Conservation (phyloP, 805 yeast genomes). For the Lachancea sp. region DNA sequence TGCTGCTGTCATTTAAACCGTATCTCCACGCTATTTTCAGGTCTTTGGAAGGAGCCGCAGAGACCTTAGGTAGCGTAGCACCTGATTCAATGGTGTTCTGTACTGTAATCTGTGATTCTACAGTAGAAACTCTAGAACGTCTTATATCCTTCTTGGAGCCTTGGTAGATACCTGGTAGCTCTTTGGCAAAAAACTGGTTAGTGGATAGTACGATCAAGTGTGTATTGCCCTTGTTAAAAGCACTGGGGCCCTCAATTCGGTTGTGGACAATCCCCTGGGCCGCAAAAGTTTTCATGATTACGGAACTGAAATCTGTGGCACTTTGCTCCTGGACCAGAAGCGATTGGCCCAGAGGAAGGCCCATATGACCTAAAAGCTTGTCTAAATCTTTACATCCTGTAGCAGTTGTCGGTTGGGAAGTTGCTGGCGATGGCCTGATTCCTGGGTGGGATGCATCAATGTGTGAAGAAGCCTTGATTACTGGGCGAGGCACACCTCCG, state of each 20-base stretch:
- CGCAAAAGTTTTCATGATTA: conserved; percentile 60
- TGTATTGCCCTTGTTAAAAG: conserved; percentile 36
- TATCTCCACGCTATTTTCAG: conserved; percentile 94
- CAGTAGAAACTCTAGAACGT: conserved; percentile 47
- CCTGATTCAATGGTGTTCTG: conserved; percentile 47
- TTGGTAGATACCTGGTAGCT: conserved; percentile 70
- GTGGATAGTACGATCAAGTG: conserved; percentile 61
- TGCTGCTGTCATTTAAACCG: conserved; percentile 42
- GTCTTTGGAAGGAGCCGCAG: conserved; percentile 34
- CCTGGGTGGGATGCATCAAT: conserved; percentile 42
- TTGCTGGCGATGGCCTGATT: conserved; percentile 63
- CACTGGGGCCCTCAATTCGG: conserved; percentile 36
- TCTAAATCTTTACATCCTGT: conserved; percentile 79
- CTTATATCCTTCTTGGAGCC: conserved; percentile 64
- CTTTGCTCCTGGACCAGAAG: conserved; percentile 76
- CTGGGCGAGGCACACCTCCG: background rate
- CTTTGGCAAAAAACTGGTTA: conserved; percentile 53
- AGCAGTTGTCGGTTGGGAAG: conserved; percentile 70
- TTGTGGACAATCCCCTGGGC: conserved; percentile 72
- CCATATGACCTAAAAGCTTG: conserved; percentile 67
- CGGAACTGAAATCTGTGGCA: conserved; percentile 78
- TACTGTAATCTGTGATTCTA: conserved; percentile 54
- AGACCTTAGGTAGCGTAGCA: conserved; percentile 8
- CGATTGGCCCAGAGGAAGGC: conserved; percentile 72
- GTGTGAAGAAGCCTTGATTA: background rate